Base-by-base conservation (phyloP, 2,329 filamentous ascomycete species). In the Claviceps sp. region DNA sequence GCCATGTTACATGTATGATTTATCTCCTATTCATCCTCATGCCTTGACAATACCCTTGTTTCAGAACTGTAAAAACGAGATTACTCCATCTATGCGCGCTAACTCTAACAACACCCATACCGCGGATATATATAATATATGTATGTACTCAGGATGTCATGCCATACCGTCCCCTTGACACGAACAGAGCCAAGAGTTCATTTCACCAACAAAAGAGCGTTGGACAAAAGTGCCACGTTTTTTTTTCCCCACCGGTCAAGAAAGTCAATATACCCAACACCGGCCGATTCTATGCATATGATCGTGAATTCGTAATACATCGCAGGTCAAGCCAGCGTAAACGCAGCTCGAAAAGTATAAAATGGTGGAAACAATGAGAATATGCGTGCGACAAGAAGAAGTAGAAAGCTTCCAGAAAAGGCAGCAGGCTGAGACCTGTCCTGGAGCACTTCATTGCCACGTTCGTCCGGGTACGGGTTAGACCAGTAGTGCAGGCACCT, bases 401-500 rank as follows among this genome's bases (percentile, higher is more conserved):
- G 23, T 2, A 26, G 3, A 7, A 23, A 23, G 16, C 16, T 16
- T 14, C 34, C 45, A 38, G 13, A 47, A n/a, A 16, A 47, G n/a
- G 29, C 45, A n/a, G 4, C 4, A 47, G 16, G 29, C 11, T 17
- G 17, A 7, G 23, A 47, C 38, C 23, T 17, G 29, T 16, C 16
- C 45, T 7, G 16, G 14, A 49, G 5, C 16, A 16, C n/a, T 34
- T 4, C 29, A 11, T 34, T 34, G 9, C 29, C 7, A 13, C n/a
- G 8, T 8, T 17, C 6, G 6, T 22, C 13, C 16, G 26, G 20
- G 20, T 29, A 26, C 34, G 20, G 5, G 16, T 22, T 47, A 52
- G n/a, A 47, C 58, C 5, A 55, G 50, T 45, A 61, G 52, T 5
- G 52, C 52, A 5, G 55, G 46, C 1, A 54, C 37, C 45, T 61